Evolutionary conservation across 2,329 filamentous ascomycete species (phyloP), one percentile per base, ranked within the genome.

Genomic region (Penicillium frequentans): DNA sequence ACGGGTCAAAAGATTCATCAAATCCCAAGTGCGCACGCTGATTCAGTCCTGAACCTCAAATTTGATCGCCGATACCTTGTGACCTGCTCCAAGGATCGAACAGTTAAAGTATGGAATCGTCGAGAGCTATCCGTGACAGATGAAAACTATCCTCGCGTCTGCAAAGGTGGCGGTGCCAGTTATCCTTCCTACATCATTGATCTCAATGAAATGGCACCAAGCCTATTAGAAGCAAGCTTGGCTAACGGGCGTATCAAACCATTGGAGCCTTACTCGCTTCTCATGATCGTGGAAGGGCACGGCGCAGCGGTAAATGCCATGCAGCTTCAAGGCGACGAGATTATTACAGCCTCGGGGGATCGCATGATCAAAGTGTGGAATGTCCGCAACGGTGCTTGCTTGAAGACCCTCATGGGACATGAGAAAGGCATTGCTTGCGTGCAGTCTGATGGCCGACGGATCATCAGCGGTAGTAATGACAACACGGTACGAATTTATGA

Each of bases 401-500:
- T 84, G 45, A 86, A 90, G 66, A 96, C 90, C 0, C 86, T 96
- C 33, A 82, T 90, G 39, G 95, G 93, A 1, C 95, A 99, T 68
- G 86, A 86, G 61, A 99, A 99, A 73, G 95, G 95, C 31, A 98
- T 99, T 66, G 95, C 95, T 3, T 99, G 95, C 72, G 93, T 99
- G 16, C 93, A 99, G 74, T 98, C 95, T 70, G 95, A 99, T 71
- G 92, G 91, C 26, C 87, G 91, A 50, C 86, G 95, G 21, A 96
- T 99, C 61, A 91, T 99, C 51, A 97, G 91, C 66, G 95, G 95
- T 3, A 97, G 93, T 73, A 97, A 93, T 66, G 95, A 99, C 73
- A 92, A 96, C 70, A 93, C 95, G 42, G 91, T 99, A 31, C 92
- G 95, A 64, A 95, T 99, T 21, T 99, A 96, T 72, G 95, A 98